Percentiles rank a stretch among this genome's conserved stretches.
Evolutionary conservation across 371 early-diverging fungal genomes (phyloP).

Genomic region (Circinella minor): DNA sequence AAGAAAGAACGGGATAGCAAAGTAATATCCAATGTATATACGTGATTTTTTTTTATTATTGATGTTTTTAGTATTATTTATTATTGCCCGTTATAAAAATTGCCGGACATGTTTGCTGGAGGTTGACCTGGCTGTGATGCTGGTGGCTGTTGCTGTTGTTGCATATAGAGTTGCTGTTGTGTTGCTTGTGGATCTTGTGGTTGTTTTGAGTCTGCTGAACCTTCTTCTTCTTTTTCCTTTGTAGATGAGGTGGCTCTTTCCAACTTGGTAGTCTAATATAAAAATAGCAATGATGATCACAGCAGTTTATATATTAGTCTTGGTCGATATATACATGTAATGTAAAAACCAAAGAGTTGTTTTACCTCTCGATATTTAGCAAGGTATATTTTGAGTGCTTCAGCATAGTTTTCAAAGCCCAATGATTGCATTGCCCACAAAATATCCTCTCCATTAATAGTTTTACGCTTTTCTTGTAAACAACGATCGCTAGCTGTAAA

Average conservation of each 20-base stretch:
- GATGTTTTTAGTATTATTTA: background rate
- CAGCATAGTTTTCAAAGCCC: slow-evolving; percentile 98
- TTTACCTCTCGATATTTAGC: slow-evolving; percentile 87
- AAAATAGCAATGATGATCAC: background rate
- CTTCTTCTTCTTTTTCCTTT: slow-evolving; percentile 59
- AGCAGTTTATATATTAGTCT: background rate
- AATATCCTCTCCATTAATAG: slow-evolving; percentile 99
- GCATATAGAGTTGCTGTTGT: slow-evolving; percentile 19
- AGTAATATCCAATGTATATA: too few species aligned
- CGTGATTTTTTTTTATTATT: too few species aligned
- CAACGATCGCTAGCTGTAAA: slow-evolving; percentile 91
- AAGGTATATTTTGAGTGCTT: slow-evolving; percentile 93
- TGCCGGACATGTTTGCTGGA: slow-evolving; percentile 17
- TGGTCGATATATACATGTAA: too few species aligned
- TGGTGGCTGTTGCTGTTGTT: slow-evolving; percentile 17
- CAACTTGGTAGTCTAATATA: slow-evolving; percentile 57
- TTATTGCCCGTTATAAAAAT: slow-evolving; percentile 26
- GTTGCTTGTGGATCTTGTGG: slow-evolving; percentile 33
- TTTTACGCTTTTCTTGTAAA: slow-evolving; percentile 96
- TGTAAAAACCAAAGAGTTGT: slow-evolving; percentile 1
- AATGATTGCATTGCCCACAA: slow-evolving; percentile 99
- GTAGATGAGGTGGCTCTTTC: slow-evolving; percentile 54
- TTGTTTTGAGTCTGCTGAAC: slow-evolving; percentile 5
- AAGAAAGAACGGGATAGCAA: too few species aligned
- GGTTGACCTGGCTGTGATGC: background rate